Base-by-base conservation (phyloP, 495 filamentous ascomycete genomes). In the Mycothermus thermophilus region DNA sequence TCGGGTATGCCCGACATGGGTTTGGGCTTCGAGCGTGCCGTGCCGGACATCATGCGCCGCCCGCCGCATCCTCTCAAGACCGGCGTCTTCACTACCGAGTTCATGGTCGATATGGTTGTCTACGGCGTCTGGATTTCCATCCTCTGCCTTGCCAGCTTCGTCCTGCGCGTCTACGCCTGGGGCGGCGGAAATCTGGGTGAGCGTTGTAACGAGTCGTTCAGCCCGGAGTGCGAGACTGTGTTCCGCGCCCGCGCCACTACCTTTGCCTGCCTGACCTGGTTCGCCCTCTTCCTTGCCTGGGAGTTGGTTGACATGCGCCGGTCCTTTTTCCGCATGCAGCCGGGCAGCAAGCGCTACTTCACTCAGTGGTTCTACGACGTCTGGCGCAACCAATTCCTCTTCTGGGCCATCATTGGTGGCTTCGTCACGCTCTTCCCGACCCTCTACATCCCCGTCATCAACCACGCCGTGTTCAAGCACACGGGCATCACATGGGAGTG, bases 241-340 rank as follows among this genome's bases (percentile, higher is more conserved):
- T 86, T 82, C 55, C 74, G 75, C 18, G 83, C 81, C 3, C 71
- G 83, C 18, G 78, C 80, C 0, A 78, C 83, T 5, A 76, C 74
- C 0, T 92, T 86, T 41, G 79, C 75, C 3, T 79, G 75, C 21
- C 63, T 86, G 2, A 84, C 80, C 0, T 85, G 76, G 63, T 64
- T 82, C 25, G 66, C 80, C 3, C 68, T 84, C 1, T 71, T 84
- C 43, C 66, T 73, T 1, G 80, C 80, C 2, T 83, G 77, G 77
- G 79, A 85, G 52, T 68, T 82, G 22, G 78, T 80, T 43, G 68
- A 77, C 40, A 67, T 79, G 38, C 70, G 76, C 2, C 66, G 75
- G 0, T 74, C 69, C 12, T 62, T 85, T 38, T 82, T 85, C 60
- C 65, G 69, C 31, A 66, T 83, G 38, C 70, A 80, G 32, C 72